Conservation (phyloP, 1,284 basidiomycete genomes). For the Fomitiporia mediterranea region DNA sequence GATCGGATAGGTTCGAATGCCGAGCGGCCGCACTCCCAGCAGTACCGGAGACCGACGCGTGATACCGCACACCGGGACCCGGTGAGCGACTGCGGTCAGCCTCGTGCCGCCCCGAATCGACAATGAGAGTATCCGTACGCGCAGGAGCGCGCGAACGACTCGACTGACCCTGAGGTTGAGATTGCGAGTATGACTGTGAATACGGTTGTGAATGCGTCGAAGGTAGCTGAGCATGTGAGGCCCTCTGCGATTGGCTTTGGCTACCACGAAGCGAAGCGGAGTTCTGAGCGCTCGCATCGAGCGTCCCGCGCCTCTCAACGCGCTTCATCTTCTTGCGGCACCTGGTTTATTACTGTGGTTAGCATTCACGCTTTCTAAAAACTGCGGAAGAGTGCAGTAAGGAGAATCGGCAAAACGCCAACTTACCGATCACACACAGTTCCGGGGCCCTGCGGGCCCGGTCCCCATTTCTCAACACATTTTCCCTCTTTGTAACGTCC, state of each 20-base stretch:
- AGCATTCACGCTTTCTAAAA: background rate
- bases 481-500: conserved; percentile 78
- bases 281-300: conserved; percentile 32
- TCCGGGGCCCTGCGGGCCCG: conserved; percentile 75
- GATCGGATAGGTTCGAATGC: conserved; percentile 21
- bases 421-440: conserved; percentile 71
- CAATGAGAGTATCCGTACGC: background rate
- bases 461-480: conserved; percentile 84
- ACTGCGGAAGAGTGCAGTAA: background rate
- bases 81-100: background rate
- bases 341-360: conserved; percentile 29
- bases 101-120: background rate
- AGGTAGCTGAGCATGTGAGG: background rate
- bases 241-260: background rate
- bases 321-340: conserved; percentile 86
- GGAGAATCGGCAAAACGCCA: conserved; percentile 24
- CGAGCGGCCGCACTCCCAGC: conserved; percentile 26
- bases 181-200: background rate
- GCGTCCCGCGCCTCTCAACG: conserved; percentile 69
- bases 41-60: conserved; percentile 1
- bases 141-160: background rate
- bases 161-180: background rate
- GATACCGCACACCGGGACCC: background rate
- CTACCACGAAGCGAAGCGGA: conserved; percentile 1
- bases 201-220: background rate